Conservation (phyloP, 176 grass and related monocot genomes). For the Oryza australiensis region DNA sequence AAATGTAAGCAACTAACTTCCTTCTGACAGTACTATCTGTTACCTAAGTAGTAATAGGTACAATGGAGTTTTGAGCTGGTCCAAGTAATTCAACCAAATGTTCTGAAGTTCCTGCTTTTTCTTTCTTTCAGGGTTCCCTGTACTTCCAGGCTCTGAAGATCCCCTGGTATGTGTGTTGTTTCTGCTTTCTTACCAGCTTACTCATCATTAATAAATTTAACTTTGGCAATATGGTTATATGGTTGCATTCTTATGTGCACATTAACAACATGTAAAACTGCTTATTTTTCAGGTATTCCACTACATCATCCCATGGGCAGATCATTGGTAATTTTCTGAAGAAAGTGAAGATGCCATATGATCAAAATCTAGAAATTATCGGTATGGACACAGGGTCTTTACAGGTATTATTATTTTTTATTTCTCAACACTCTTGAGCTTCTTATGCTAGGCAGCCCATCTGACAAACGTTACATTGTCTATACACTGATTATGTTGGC, state of each 20-base stretch:
- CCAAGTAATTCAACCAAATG: constrained; percentile 15
- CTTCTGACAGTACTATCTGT: neutral
- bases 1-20: constrained; percentile 53
- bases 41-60: neutral
- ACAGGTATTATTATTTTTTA: constrained; percentile 54
- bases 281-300: constrained; percentile 64
- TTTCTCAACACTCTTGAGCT: neutral
- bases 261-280: neutral
- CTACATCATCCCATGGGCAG: constrained; percentile 44
- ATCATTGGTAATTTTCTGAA: constrained; percentile 60
- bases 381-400: constrained; percentile 64
- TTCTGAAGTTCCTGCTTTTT: neutral
- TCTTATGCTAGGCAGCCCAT: neutral
- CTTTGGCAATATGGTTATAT: neutral
- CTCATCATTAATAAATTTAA: neutral
- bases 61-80: neutral
- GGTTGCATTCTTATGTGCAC: neutral
- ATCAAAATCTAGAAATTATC: constrained; percentile 63
- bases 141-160: constrained; percentile 63
- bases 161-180: constrained; percentile 56
- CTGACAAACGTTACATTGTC: neutral
- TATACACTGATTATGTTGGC: neutral
- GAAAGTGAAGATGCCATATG: constrained; percentile 64
- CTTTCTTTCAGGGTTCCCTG: constrained; percentile 56
- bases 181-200: neutral